Conservation (phyloP, 192 early-diverging fungal genomes). For the Chytriomyces hyalinus region DNA sequence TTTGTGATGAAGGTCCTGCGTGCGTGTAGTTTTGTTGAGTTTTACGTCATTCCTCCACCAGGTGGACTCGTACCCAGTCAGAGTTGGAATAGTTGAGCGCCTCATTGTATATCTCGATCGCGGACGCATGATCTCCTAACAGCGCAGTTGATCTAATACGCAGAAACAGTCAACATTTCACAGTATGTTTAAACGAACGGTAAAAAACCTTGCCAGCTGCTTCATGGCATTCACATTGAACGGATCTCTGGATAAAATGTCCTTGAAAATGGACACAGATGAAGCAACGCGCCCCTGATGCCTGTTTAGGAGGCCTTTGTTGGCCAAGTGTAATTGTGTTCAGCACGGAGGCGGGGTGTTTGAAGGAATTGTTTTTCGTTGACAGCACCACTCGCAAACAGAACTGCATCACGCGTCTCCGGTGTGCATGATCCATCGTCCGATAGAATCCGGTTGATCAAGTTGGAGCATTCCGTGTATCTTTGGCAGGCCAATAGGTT, state of each 20-base stretch:
- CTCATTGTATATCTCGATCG: background rate
- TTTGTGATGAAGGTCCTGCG: background rate
- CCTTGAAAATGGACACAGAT: background rate
- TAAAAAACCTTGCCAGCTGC: constrained; percentile 2
- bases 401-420: too few species aligned
- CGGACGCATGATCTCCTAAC: background rate
- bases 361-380: too few species aligned
- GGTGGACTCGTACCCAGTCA: background rate
- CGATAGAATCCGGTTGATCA: too few species aligned
- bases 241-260: background rate
- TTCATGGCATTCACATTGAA: background rate
- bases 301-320: too few species aligned
- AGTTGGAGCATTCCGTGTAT: too few species aligned
- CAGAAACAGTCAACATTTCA: background rate
- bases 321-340: too few species aligned
- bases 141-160: background rate
- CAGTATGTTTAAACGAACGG: background rate
- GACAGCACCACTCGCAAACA: too few species aligned
- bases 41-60: background rate
- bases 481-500: too few species aligned
- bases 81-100: background rate
- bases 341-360: too few species aligned
- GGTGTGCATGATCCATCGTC: too few species aligned
- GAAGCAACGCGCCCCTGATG: too few species aligned
- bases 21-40: background rate